Percentiles rank a stretch among this genome's conserved stretches.
phyloP scores from a whole-genome alignment of 495 filamentous ascomycete genomes.

The Terfezia boudieri region DNA sequence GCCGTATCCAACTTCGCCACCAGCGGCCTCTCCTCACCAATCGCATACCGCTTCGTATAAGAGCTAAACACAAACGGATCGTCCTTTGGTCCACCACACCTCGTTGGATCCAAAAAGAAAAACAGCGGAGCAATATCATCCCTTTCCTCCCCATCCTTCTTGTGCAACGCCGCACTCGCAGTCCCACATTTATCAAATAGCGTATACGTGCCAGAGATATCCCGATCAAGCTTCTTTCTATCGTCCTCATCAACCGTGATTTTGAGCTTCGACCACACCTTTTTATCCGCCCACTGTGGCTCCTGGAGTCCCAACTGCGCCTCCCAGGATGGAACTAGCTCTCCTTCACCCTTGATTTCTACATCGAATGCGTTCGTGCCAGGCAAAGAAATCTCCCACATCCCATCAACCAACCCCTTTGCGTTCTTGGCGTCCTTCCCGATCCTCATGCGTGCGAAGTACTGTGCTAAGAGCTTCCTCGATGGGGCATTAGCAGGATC shows the following conservation, averaged over 20 bases:
- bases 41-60: slow-evolving; percentile 28
- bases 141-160: slow-evolving; percentile 10
- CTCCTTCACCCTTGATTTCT: slow-evolving; percentile 16
- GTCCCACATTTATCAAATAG: slow-evolving; percentile 44
- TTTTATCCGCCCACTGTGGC: slow-evolving; percentile 16
- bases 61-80: slow-evolving; percentile 47
- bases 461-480: not conserved
- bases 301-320: slow-evolving; percentile 23
- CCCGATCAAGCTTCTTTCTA: slow-evolving; percentile 19
- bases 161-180: slow-evolving; percentile 35
- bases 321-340: slow-evolving; percentile 17
- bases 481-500: not conserved
- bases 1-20: slow-evolving; percentile 24
- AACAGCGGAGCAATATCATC: slow-evolving; percentile 24
- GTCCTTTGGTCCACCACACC: slow-evolving; percentile 22
- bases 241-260: slow-evolving; percentile 19
- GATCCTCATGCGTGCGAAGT: not conserved
- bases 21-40: slow-evolving; percentile 30
- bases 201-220: slow-evolving; percentile 34
- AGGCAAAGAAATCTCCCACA: slow-evolving; percentile 32
- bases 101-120: slow-evolving; percentile 42
- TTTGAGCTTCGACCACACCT: slow-evolving; percentile 23
- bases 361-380: slow-evolving; percentile 12
- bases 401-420: slow-evolving; percentile 14
- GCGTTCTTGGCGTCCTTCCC: not conserved